These are phyloP conservation scores for Ilex aquifolium DNA, from an alignment of 257 asterid species.

Conservation along the genomic window DNA sequence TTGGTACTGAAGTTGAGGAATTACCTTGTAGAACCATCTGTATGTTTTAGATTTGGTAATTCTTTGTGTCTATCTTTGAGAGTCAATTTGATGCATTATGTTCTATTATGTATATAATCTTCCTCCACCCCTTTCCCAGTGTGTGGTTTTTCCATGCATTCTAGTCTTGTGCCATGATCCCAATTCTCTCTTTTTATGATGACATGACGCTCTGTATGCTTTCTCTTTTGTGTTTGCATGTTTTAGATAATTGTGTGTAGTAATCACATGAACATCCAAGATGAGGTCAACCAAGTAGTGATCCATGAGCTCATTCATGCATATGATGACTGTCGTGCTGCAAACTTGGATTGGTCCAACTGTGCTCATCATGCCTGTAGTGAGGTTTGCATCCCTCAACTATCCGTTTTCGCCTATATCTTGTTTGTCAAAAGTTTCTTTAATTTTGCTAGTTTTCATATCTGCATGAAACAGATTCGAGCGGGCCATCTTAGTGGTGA, in stretches of 20 bases:
- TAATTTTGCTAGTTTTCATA: too few relatives aligned
- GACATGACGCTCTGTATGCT: not conserved
- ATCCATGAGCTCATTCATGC: conserved; percentile 97
- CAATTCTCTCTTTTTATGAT: not conserved
- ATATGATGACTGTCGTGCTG: conserved; percentile 83
- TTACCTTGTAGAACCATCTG: too few relatives aligned
- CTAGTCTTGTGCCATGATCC: too few relatives aligned
- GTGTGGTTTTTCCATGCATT: too few relatives aligned
- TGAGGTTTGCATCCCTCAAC: conserved; percentile 41
- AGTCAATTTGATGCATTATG: too few relatives aligned
- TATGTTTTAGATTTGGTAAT: too few relatives aligned
- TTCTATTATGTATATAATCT: too few relatives aligned
- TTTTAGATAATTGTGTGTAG: conserved; percentile 62
- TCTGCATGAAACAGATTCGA: conserved; percentile 44
- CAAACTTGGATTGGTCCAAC: conserved; percentile 70
- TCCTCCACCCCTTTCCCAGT: too few relatives aligned
- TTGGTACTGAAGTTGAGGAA: too few relatives aligned
- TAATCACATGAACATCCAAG: conserved; percentile 66
- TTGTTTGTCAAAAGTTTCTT: too few relatives aligned
- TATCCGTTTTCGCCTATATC: not conserved
- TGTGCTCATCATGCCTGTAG: conserved; percentile 94
- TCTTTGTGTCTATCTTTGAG: too few relatives aligned
- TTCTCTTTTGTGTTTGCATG: conserved; percentile 4
- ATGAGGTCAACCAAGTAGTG: conserved; percentile 82
- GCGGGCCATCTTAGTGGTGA: conserved; percentile 96